A percentile compares a stretch with the other conserved stretches of the same genome.
phyloP scores from a whole-genome alignment of 176 grass and related monocot species.

The Pontederia paniculata region DNA sequence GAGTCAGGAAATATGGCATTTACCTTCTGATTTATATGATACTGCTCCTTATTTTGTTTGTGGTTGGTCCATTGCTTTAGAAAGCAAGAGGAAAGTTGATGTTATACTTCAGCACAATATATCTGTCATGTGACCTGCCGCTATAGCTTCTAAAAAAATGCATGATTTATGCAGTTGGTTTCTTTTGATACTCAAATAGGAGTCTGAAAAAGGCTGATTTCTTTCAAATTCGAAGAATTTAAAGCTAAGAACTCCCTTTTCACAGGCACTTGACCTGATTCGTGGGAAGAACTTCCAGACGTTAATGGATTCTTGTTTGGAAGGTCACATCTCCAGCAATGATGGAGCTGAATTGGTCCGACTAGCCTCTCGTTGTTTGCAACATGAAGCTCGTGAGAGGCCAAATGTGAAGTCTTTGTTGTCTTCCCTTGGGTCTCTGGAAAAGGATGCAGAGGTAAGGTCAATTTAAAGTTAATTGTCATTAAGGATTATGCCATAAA shows the following conservation, averaged over 20 bases:
- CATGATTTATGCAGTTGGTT: too few relatives aligned
- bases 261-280: constrained; percentile 82
- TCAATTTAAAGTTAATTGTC: constrained; percentile 11
- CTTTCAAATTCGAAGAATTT: background rate
- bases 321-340: constrained; percentile 63
- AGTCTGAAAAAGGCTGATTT: background rate
- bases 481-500: background rate
- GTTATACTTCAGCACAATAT: too few relatives aligned
- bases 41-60: too few relatives aligned
- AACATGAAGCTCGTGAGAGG: constrained; percentile 70
- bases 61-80: too few relatives aligned
- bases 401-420: constrained; percentile 67
- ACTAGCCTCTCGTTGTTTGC: constrained; percentile 65
- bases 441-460: constrained; percentile 69
- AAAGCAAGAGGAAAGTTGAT: too few relatives aligned
- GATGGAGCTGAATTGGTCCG: constrained; percentile 68
- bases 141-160: too few relatives aligned
- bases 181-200: too few relatives aligned
- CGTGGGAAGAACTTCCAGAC: constrained; percentile 46
- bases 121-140: too few relatives aligned
- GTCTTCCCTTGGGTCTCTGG: constrained; percentile 45
- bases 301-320: constrained; percentile 87
- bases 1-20: too few relatives aligned
- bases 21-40: too few relatives aligned
- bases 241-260: constrained; percentile 5